Evolutionary conservation across 306 rosid genomes (phyloP), one percentile per base, ranked within the genome.

Genomic region (Pterocarpus santalinus): DNA sequence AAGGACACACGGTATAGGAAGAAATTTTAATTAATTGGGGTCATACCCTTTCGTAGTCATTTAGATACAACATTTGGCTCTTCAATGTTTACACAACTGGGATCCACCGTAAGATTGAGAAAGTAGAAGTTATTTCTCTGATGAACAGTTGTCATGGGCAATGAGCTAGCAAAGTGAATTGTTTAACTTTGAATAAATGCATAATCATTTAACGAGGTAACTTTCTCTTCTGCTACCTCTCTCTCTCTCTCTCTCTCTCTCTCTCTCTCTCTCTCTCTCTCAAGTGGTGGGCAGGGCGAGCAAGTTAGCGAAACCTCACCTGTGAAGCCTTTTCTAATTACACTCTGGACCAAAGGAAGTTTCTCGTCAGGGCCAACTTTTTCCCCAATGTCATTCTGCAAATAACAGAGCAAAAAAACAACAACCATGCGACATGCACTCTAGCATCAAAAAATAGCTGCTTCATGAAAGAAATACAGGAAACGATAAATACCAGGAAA

Each of bases 361-460:
- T 77, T 80, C 81, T 85, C 98, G 64, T 83, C 85, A 7, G 87
- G 89, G 66, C 91, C 8, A 76, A 81, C 83, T 65, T 89, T 92
- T 85, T 86, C 90, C 78, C 72, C 92, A 15, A 95, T 65, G 89
- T 87, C 93, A 17, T 88, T 88, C 99, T 93, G 95, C 68, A 80
- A 84, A 86, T 56, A 51, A 53, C 66, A 85, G 83, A 72, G 65
- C 46, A 53, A 2, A 3, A 64, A 53, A 1, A 36, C 46, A 43
- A 12, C 38, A 44, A 52, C 28, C 28, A 22, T 22, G 28, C 28
- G 16, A 65, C 53, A 34, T 69, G 64, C 35, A 57, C 51, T 60
- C 52, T 46, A 85, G 64, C 16, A 79, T 62, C 77, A 30, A 53
- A 56, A 52, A 56, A 78, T 43, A 38, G 34, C 35, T 13, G 72